These are phyloP conservation scores for Tuber aestivum DNA, from an alignment of 495 filamentous ascomycete species.

Conservation along the genomic window DNA sequence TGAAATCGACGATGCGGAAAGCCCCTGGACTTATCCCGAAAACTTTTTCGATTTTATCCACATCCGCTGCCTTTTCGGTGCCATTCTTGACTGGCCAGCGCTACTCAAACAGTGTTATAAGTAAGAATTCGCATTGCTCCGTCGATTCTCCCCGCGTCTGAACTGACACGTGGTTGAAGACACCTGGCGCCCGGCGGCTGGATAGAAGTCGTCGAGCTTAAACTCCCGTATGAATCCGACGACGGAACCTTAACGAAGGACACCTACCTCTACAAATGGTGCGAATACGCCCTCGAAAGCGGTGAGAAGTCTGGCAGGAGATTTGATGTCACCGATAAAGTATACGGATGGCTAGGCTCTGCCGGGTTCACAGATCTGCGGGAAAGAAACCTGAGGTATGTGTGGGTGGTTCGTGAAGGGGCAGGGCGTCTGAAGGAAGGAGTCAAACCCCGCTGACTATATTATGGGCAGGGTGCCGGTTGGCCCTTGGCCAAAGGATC, in stretches of 20 bases:
- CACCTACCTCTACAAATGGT: constrained; percentile 20
- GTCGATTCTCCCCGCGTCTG: not conserved
- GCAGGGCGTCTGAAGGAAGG: not conserved
- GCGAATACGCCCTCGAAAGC: constrained; percentile 15
- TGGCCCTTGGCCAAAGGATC: constrained; percentile 28
- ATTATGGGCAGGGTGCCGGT: constrained; percentile 13
- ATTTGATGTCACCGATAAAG: constrained; percentile 19
- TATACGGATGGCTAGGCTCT: constrained; percentile 16
- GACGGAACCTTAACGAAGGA: constrained; percentile 20
- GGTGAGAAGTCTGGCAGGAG: constrained; percentile 11
- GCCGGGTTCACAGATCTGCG: constrained; percentile 15
- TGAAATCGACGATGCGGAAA: constrained; percentile 52
- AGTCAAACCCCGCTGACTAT: not conserved
- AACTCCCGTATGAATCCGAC: constrained; percentile 31
- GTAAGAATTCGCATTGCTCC: constrained; percentile 11
- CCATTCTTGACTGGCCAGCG: constrained; percentile 51
- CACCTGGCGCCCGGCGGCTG: constrained; percentile 31
- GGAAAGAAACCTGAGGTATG: constrained; percentile 17
- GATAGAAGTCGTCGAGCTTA: constrained; percentile 27
- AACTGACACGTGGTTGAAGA: constrained; percentile 17
- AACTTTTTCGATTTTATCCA: constrained; percentile 54
- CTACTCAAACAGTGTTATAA: constrained; percentile 46
- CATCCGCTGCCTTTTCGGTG: constrained; percentile 51
- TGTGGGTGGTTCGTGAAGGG: not conserved
- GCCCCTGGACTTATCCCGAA: constrained; percentile 47